Evolutionary conservation across 2,329 filamentous ascomycete genomes (phyloP), one percentile per base, ranked within the genome.

Genomic region (Emydomyces testavorans): DNA sequence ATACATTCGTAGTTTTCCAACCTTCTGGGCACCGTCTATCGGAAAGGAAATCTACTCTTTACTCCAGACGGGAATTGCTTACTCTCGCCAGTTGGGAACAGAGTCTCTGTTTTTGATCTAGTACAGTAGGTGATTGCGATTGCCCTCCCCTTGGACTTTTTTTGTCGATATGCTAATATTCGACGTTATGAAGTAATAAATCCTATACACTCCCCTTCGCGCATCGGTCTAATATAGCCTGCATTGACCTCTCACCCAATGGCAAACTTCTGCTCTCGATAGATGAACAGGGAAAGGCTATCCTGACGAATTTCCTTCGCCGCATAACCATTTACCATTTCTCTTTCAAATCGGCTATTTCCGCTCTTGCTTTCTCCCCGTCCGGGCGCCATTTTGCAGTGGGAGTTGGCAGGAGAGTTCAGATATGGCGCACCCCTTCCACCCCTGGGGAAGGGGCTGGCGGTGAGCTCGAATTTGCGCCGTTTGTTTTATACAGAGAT

Each of bases 21-120:
- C 70, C 78, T 98, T 65, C 79, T 98, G 62, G 93, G 92, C 64
- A 98, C 92, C 58, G 92, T 98, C 64, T 98, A 96, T 74, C 87
- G 88, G 72, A 86, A 89, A 78, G 92, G 93, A 69, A 98, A 96
- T 66, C 78, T 98, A 61, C 77, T 95, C 64, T 98, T 93, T 73
- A 93, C 86, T 60, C 87, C 89, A 52, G 90, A 98, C 77, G 93
- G 93, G 64, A 92, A 86, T 60, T 90, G 87, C 70, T 77, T 98
- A 56, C 85, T 93, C 61, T 98, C 92, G 37, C 93, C 92, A 6
- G 92, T 98, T 46, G 92, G 92, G 63, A 98, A 96, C 70, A 77
- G 88, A 62, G 88, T 98, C 52, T 87, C 90, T 1, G 84, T 96
- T 46, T 98, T 98, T 67, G 90, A 98, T 65, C 75, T 98, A 38